A percentile compares a stretch with the other conserved stretches of the same genome.
Conservation (phyloP, 192 early-diverging fungal species). For the Backusella mclennaniae region DNA sequence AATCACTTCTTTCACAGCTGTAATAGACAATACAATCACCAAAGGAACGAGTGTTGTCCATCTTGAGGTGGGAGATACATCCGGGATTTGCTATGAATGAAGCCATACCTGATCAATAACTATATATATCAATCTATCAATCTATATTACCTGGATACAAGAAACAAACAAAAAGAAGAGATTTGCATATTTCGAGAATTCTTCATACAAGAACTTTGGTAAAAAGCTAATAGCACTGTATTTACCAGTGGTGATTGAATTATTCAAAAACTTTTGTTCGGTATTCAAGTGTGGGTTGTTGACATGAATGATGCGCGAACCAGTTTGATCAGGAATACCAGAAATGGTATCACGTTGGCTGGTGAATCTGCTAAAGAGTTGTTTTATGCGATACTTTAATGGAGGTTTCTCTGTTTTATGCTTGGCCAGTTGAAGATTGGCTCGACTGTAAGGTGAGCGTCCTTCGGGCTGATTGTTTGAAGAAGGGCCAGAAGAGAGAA, state of each 20-base stretch:
- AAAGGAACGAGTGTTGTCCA: slow-evolving; percentile 86
- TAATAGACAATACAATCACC: slow-evolving; percentile 80
- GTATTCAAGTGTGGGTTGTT: slow-evolving; percentile 81
- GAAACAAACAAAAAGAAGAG: slow-evolving; percentile 98
- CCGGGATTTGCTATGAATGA: slow-evolving; percentile 80
- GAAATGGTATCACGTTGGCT: background rate
- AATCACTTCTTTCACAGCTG: slow-evolving; percentile 91
- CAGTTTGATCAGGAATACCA: slow-evolving; percentile 11
- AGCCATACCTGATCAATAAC: too few relatives aligned
- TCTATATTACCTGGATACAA: slow-evolving; percentile 71
- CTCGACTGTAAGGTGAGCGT: background rate
- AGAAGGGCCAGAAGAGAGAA: background rate
- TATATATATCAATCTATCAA: too few relatives aligned
- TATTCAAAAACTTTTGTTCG: slow-evolving; percentile 83
- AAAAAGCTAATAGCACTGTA: slow-evolving; percentile 91
- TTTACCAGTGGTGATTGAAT: slow-evolving; percentile 92
- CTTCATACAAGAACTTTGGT: slow-evolving; percentile 93
- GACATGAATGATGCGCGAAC: slow-evolving; percentile 82
- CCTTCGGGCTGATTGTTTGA: background rate
- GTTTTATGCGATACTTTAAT: background rate
- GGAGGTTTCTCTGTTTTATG: background rate
- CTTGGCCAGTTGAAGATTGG: background rate
- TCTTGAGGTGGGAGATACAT: slow-evolving; percentile 90
- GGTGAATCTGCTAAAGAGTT: background rate
- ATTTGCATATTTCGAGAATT: slow-evolving; percentile 99